These are phyloP conservation scores for Aspergillus fijiensis DNA, from an alignment of 2,329 filamentous ascomycete species.

Conservation along the genomic window DNA sequence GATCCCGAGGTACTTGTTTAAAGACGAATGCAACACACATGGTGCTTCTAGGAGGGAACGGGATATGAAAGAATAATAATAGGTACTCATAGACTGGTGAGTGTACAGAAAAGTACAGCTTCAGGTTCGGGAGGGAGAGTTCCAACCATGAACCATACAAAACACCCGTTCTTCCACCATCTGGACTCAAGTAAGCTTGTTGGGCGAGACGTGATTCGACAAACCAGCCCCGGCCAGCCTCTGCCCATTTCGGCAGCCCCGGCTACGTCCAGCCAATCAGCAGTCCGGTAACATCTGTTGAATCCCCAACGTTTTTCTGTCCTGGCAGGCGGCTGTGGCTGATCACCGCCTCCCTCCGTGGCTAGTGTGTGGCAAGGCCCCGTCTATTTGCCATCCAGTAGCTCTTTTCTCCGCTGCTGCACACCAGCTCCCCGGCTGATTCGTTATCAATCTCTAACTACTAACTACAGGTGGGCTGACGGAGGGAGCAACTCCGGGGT, in stretches of 20 bases:
- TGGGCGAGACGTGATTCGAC: conserved; percentile 20
- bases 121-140: background rate
- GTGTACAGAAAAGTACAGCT: background rate
- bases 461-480: background rate
- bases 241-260: conserved; percentile 12
- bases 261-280: conserved; percentile 13
- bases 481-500: background rate
- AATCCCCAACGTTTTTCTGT: conserved; percentile 36
- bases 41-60: background rate
- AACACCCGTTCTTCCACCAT: background rate
- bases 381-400: background rate
- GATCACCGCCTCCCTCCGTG: background rate
- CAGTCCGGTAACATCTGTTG: conserved; percentile 20
- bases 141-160: conserved; percentile 15
- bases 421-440: background rate
- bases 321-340: conserved; percentile 13
- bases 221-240: conserved; percentile 10
- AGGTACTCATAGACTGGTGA: background rate
- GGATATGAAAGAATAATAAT: background rate
- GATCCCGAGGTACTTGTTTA: conserved; percentile 27
- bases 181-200: conserved; percentile 12
- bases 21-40: background rate
- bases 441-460: background rate
- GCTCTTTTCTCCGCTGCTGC: conserved; percentile 1
- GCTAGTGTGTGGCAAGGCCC: conserved; percentile 3